phyloP scores from a whole-genome alignment of 2,329 filamentous ascomycete species.

The Pseudogymnoascus sp. region DNA sequence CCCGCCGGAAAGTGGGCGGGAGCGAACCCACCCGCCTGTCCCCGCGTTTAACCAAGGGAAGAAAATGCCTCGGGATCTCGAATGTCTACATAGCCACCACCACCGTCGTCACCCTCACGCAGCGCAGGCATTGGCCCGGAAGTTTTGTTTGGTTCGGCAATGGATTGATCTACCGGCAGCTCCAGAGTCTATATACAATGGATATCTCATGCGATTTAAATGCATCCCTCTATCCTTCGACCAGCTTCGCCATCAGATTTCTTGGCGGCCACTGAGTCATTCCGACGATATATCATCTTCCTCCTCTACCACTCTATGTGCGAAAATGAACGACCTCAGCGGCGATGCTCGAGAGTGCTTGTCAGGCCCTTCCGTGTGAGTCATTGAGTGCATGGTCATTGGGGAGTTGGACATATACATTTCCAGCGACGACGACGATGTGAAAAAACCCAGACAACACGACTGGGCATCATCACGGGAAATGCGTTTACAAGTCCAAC shows the following conservation, averaged over 20 bases:
- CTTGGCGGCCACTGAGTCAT: background rate
- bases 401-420: background rate
- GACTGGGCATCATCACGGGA: background rate
- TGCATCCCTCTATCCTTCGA: background rate
- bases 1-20: background rate
- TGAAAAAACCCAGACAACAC: background rate
- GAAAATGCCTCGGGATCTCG: constrained; percentile 1
- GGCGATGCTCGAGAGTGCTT: background rate
- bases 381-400: background rate
- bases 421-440: background rate
- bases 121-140: background rate
- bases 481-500: background rate
- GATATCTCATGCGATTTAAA: constrained; percentile 1
- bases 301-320: background rate
- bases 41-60: background rate
- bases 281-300: background rate
- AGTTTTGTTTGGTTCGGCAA: background rate
- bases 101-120: background rate
- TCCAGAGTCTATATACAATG: constrained; percentile 7
- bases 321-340: background rate
- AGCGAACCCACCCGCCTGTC: background rate
- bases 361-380: background rate
- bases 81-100: background rate
- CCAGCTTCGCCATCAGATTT: background rate
- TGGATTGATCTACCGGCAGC: background rate